Evolutionary conservation across 2,329 filamentous ascomycete species (phyloP).

Genomic region (Aplosporella prunicola): DNA sequence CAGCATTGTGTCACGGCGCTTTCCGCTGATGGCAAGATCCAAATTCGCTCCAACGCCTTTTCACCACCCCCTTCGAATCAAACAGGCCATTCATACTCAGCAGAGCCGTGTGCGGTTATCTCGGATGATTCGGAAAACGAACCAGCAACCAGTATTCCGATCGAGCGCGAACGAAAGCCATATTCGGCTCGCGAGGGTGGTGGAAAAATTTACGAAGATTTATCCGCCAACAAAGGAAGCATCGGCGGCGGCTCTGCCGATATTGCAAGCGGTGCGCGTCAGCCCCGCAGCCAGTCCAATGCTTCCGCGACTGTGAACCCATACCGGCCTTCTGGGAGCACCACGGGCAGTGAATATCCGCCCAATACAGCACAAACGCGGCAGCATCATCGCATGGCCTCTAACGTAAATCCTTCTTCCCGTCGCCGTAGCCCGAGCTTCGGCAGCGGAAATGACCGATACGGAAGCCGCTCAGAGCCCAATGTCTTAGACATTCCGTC

Average conservation of each 20-base stretch:
- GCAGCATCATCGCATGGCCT: slow-evolving; percentile 18
- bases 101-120: slow-evolving; percentile 22
- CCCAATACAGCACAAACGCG: slow-evolving; percentile 15
- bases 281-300: slow-evolving; percentile 24
- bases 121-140: slow-evolving; percentile 32
- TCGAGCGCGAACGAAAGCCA: slow-evolving; percentile 58
- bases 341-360: slow-evolving; percentile 15
- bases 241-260: slow-evolving; percentile 14
- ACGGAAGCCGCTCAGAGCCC: slow-evolving; percentile 26
- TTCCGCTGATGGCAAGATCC: slow-evolving; percentile 36
- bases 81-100: slow-evolving; percentile 16
- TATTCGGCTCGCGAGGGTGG: slow-evolving; percentile 51
- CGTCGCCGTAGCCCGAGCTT: slow-evolving; percentile 27
- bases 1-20: slow-evolving; percentile 54
- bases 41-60: slow-evolving; percentile 27
- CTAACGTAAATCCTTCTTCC: slow-evolving; percentile 14
- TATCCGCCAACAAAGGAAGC: slow-evolving; percentile 1
- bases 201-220: slow-evolving; percentile 46
- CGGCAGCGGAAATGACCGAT: slow-evolving; percentile 15
- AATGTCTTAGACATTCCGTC: slow-evolving; percentile 22
- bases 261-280: slow-evolving; percentile 16
- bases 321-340: neutral
- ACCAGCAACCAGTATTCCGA: slow-evolving; percentile 37
- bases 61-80: slow-evolving; percentile 19
- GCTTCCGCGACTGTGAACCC: slow-evolving; percentile 16